A percentile compares a stretch with the other conserved stretches of the same genome.
These are phyloP conservation scores for Domatiomyces catenatus DNA, from an alignment of 2,329 filamentous ascomycete species.

Conservation along the genomic window DNA sequence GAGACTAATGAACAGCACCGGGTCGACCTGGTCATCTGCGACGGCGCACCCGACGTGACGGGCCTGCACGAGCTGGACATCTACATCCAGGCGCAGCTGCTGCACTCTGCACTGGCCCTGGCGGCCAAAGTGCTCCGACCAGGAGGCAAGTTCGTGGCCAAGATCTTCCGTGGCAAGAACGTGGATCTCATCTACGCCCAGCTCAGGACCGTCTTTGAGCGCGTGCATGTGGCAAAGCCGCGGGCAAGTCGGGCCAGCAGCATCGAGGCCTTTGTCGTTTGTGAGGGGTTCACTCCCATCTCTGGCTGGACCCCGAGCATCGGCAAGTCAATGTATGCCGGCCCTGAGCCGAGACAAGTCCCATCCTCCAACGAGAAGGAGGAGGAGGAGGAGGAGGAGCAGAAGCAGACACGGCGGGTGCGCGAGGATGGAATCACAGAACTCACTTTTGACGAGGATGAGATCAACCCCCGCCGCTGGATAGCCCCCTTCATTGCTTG, in stretches of 20 bases:
- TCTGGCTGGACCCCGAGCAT: constrained; percentile 15
- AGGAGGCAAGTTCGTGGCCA: constrained; percentile 91
- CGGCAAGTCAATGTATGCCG: constrained; percentile 22
- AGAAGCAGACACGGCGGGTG: constrained; percentile 18
- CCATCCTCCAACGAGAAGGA: neutral
- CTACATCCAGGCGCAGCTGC: constrained; percentile 88
- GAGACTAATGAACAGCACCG: constrained; percentile 40
- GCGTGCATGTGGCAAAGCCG: constrained; percentile 83
- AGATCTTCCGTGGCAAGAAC: constrained; percentile 89
- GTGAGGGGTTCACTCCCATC: constrained; percentile 69
- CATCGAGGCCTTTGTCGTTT: constrained; percentile 93
- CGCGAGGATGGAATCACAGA: constrained; percentile 22
- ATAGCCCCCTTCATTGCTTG: constrained; percentile 96
- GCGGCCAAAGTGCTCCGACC: constrained; percentile 83
- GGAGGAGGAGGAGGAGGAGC: constrained; percentile 12
- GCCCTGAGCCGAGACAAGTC: neutral
- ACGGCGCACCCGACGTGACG: constrained; percentile 91
- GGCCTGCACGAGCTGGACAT: constrained; percentile 95
- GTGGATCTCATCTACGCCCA: constrained; percentile 94
- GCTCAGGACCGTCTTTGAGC: constrained; percentile 75
- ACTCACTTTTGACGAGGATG: constrained; percentile 29
- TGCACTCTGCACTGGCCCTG: constrained; percentile 86
- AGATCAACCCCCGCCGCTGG: constrained; percentile 39
- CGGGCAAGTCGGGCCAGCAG: constrained; percentile 89
- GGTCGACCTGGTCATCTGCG: constrained; percentile 86